Conservation (phyloP, 2,329 filamentous ascomycete species). For the Colletotrichum chrysophilum region DNA sequence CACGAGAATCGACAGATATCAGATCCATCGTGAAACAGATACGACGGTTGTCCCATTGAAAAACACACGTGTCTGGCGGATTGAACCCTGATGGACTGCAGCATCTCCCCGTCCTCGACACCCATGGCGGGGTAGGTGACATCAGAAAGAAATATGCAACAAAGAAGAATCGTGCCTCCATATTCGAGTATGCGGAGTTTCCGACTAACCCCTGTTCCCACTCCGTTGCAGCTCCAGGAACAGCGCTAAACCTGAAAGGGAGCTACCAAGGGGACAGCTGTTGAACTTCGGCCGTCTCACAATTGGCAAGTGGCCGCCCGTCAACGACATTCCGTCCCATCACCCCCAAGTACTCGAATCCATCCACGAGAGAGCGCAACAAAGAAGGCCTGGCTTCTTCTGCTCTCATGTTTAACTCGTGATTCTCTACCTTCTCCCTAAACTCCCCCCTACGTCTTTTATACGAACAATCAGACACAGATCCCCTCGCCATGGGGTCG, state of each 20-base stretch:
- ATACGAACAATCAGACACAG: background rate
- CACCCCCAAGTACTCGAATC: background rate
- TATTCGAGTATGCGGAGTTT: background rate
- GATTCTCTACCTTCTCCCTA: background rate
- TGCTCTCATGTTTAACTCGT: background rate
- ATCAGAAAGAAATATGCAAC: background rate
- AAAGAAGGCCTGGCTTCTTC: constrained; percentile 10
- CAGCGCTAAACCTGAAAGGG: constrained; percentile 20
- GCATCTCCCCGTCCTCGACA: background rate
- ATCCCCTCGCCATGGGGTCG: constrained; percentile 52
- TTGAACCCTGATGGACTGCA: background rate
- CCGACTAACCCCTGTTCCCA: background rate
- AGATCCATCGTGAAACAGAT: background rate
- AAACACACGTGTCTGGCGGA: background rate
- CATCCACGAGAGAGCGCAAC: constrained; percentile 7
- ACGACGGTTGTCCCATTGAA: background rate
- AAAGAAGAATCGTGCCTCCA: background rate
- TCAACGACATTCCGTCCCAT: background rate
- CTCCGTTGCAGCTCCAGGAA: background rate
- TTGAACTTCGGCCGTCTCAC: constrained; percentile 19
- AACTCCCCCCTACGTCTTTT: background rate
- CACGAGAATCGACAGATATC: background rate
- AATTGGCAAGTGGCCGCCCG: background rate
- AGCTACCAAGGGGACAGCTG: constrained; percentile 32
- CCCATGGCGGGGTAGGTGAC: constrained; percentile 5